Percentiles rank a stretch among this genome's conserved stretches.
Conservation (phyloP, 169 alveolate genomes). For the Theileria equi region DNA sequence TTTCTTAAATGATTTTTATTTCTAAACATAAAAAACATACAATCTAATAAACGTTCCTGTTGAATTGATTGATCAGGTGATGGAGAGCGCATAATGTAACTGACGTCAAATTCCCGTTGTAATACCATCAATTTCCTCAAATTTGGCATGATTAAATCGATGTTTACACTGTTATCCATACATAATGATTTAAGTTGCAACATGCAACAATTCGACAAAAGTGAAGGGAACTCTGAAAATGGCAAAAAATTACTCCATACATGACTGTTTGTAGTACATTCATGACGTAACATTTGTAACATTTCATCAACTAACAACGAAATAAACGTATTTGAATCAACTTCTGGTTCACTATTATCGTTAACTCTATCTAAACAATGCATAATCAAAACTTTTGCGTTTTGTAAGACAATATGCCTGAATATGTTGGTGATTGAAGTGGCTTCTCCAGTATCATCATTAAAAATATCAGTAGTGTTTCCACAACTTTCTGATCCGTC, state of each 20-base stretch:
- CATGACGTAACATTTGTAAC: constrained; percentile 22
- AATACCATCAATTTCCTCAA: constrained; percentile 37
- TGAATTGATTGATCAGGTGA: constrained; percentile 8
- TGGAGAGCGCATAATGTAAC: constrained; percentile 32
- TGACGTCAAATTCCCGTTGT: constrained; percentile 51
- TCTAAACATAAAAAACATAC: constrained; percentile 8
- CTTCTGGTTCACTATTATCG: neutral
- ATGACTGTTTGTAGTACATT: constrained; percentile 4
- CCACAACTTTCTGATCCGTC: too few species aligned
- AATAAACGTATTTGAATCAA: neutral
- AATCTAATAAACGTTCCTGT: constrained; percentile 18
- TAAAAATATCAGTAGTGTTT: too few species aligned
- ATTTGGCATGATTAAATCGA: constrained; percentile 34
- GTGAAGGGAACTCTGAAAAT: constrained; percentile 30
- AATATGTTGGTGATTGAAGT: constrained; percentile 3
- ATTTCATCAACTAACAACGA: constrained; percentile 5
- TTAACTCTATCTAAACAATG: neutral
- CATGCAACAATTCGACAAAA: constrained; percentile 45
- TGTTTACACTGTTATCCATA: neutral
- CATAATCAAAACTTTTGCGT: neutral
- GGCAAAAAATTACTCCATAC: constrained; percentile 52
- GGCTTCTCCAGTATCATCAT: too few species aligned
- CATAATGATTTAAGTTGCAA: constrained; percentile 7
- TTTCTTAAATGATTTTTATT: constrained; percentile 5
- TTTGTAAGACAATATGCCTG: constrained; percentile 12